A percentile compares a stretch with the other conserved stretches of the same genome.
These are phyloP conservation scores for Erysimum cheiri DNA, from an alignment of 441 rosid genomes.

Conservation along the genomic window DNA sequence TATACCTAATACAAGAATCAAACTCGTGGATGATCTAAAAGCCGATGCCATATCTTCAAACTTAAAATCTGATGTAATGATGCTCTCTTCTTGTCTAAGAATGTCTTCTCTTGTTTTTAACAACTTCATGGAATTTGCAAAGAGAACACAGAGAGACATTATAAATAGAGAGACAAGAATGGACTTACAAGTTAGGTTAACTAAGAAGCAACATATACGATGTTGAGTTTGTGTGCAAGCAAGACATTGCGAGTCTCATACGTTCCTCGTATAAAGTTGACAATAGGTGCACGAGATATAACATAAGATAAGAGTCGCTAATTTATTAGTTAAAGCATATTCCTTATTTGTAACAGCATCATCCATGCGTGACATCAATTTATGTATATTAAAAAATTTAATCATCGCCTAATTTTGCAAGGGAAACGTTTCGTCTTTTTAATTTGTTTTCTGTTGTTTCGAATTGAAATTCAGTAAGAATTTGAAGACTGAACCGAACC, in stretches of 20 bases:
- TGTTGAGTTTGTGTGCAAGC: conserved; percentile 61
- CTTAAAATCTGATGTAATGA: conserved; percentile 31
- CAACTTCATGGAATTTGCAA: conserved; percentile 23
- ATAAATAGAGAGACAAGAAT: conserved; percentile 29
- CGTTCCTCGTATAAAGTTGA: conserved; percentile 37
- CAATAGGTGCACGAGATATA: conserved; percentile 23
- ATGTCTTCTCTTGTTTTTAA: neutral
- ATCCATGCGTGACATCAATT: neutral
- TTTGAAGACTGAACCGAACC: neutral
- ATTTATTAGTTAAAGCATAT: conserved; percentile 6
- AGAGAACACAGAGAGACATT: conserved; percentile 23
- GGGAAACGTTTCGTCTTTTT: neutral
- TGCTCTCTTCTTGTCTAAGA: conserved; percentile 27
- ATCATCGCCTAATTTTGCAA: neutral
- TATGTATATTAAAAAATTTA: neutral
- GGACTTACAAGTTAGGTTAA: conserved; percentile 34
- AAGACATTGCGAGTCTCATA: conserved; percentile 44
- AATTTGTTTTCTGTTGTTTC: neutral
- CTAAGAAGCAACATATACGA: conserved; percentile 36
- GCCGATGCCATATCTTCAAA: conserved; percentile 27
- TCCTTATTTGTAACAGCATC: conserved; percentile 27
- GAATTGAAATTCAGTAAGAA: neutral
- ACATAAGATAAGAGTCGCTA: conserved; percentile 18
- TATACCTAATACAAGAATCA: conserved; percentile 42
- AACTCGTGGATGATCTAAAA: conserved; percentile 35